These are phyloP conservation scores for Neurospora africana DNA, from an alignment of 495 filamentous ascomycete species.

Conservation along the genomic window DNA sequence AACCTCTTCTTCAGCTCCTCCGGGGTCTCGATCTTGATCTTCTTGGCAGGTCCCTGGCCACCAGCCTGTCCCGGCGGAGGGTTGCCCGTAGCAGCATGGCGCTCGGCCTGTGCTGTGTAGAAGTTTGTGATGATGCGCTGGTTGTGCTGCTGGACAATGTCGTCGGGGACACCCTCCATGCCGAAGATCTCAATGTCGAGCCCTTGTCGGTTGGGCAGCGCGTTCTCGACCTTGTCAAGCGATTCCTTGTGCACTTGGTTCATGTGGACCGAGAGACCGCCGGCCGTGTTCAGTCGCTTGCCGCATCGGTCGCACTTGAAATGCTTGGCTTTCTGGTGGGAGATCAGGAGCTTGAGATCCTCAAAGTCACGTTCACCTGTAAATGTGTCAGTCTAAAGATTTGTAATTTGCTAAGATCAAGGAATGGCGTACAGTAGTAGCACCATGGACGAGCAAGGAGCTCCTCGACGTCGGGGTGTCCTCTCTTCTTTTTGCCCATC, in stretches of 20 bases:
- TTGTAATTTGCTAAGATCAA: too few relatives aligned
- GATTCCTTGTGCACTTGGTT: conserved; percentile 96
- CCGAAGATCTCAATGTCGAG: conserved; percentile 94
- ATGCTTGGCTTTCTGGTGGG: conserved; percentile 96
- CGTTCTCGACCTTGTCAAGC: conserved; percentile 78
- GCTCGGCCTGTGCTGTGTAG: conserved; percentile 74
- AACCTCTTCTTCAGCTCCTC: conserved; percentile 74
- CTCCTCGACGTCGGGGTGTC: conserved; percentile 77
- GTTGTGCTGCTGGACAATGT: conserved; percentile 69
- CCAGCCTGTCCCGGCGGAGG: conserved; percentile 49
- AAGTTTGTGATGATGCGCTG: conserved; percentile 74
- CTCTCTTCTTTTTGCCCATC: conserved; percentile 83
- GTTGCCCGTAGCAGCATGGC: conserved; percentile 74
- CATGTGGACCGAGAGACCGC: conserved; percentile 92
- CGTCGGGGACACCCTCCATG: conserved; percentile 92
- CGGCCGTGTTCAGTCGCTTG: conserved; percentile 84
- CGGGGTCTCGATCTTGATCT: conserved; percentile 65
- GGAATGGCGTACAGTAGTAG: conserved; percentile 66
- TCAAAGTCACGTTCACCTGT: conserved; percentile 94
- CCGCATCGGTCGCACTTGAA: conserved; percentile 91
- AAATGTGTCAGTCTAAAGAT: too few relatives aligned
- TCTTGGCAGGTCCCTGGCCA: conserved; percentile 52
- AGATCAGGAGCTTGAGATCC: conserved; percentile 88
- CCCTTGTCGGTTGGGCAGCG: conserved; percentile 68
- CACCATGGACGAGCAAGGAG: conserved; percentile 85